Evolutionary conservation across 2,329 filamentous ascomycete genomes (phyloP), one percentile per base, ranked within the genome.

Genomic region (Mycocentrospora acerina): DNA sequence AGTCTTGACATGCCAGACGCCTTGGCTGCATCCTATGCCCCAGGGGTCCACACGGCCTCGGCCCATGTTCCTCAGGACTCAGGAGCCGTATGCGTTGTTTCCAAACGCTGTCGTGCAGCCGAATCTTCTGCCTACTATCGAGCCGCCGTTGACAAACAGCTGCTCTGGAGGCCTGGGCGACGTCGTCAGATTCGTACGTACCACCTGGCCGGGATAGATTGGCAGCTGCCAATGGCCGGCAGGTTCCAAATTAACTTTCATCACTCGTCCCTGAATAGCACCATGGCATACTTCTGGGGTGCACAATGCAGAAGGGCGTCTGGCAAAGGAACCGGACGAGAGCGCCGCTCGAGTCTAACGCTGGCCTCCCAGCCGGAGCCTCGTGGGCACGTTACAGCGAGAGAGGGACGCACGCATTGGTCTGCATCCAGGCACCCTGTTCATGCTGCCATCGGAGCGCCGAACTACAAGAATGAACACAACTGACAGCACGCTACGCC

Each of bases 401-500:
- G 29, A 27, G 53, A 46, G 48, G 42, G 37, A 56, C 40, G 49
- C 48, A 45, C 49, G 44, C 48, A 50, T 46, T 48, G 42, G 48
- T 37, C 49, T 48, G 29, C 50, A 51, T 48, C 46, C 40, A 37
- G 24, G 35, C 40, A 46, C 42, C 44, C 49, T 47, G 36, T 48
- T 43, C 16, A 32, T 36, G 37, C 42, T 40, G 36, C 32, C 46
- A 32, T 38, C 48, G 15, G 48, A 51, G 54, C 52, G 51, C 49
- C 55, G 41, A 53, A 51, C 54, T 42, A 48, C 33, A 47, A 37
- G 17, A 40, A 51, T 46, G 48, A 48, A 42, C 54, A 52, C 51
- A 34, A 39, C 37, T 37, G 35, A 46, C 42, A 48, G 45, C 48
- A 41, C 53, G 43, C 44, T 52, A 42, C 42, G 34, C 44, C 27